A percentile compares a stretch with the other conserved stretches of the same genome.
Evolutionary conservation across 192 early-diverging fungal genomes (phyloP).

Genomic region (Coemansia sp.): DNA sequence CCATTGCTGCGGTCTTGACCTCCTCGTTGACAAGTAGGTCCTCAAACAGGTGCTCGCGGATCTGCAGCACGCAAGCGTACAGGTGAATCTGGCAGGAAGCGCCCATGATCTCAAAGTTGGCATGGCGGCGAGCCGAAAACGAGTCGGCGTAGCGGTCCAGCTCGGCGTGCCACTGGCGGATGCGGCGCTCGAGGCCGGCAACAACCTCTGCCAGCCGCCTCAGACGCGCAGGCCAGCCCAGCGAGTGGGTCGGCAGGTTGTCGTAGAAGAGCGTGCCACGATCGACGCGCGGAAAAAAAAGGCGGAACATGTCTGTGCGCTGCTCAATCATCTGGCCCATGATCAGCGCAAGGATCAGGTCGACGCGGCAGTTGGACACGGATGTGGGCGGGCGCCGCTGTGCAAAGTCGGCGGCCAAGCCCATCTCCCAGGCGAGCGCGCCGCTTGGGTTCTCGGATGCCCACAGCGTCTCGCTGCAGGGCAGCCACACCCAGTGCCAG

Average conservation of each 20-base stretch:
- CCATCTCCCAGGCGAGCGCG: slow-evolving; percentile 44
- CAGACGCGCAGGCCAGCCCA: slow-evolving; percentile 23
- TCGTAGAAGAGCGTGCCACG: slow-evolving; percentile 48
- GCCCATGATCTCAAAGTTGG: slow-evolving; percentile 48
- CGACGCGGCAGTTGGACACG: slow-evolving; percentile 39
- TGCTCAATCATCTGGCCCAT: slow-evolving; percentile 49
- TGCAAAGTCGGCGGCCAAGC: slow-evolving; percentile 20
- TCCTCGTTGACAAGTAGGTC: slow-evolving; percentile 23
- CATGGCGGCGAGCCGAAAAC: slow-evolving; percentile 44
- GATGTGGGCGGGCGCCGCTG: slow-evolving; percentile 12
- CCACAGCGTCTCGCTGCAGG: slow-evolving; percentile 46
- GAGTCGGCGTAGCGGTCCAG: slow-evolving; percentile 38
- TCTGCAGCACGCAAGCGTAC: slow-evolving; percentile 42
- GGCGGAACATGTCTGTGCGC: slow-evolving; percentile 44
- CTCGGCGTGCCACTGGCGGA: slow-evolving; percentile 43
- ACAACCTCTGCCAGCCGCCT: slow-evolving; percentile 16
- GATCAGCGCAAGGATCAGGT: slow-evolving; percentile 37
- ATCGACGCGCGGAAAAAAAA: slow-evolving; percentile 49
- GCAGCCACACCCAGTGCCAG: slow-evolving; percentile 53
- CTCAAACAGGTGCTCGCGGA: slow-evolving; percentile 46
- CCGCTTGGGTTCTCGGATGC: slow-evolving; percentile 25
- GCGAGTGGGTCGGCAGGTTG: slow-evolving; percentile 44
- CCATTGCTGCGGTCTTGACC: slow-evolving; percentile 2
- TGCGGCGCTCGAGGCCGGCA: slow-evolving; percentile 24
- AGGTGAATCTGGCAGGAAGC: slow-evolving; percentile 40